These are phyloP conservation scores for Trypanosoma avium DNA, from an alignment of 208 protist genomes.

Conservation along the genomic window DNA sequence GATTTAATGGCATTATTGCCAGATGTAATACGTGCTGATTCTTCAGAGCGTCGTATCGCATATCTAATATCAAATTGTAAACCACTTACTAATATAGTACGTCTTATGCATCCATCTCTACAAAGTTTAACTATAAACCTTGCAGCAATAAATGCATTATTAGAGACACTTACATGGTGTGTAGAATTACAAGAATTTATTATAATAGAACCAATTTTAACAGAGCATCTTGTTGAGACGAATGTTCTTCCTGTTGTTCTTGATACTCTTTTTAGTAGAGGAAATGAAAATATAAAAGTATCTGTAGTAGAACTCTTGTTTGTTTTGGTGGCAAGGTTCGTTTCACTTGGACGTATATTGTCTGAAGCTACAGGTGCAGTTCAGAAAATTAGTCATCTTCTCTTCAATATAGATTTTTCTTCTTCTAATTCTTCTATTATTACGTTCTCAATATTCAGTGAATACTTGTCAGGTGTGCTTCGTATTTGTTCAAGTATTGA, in stretches of 20 bases:
- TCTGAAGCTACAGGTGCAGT: not conserved
- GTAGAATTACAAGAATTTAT: not conserved
- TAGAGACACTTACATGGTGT: conserved; percentile 12
- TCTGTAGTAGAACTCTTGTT: conserved; percentile 3
- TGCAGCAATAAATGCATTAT: conserved; percentile 2
- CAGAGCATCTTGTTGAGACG: conserved; percentile 1
- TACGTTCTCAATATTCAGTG: not conserved
- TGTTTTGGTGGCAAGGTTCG: conserved; percentile 7
- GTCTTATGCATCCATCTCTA: conserved; percentile 5
- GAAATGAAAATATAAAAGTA: conserved; percentile 1
- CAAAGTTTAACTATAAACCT: conserved; percentile 9
- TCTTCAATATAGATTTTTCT: not conserved
- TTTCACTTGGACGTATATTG: not conserved
- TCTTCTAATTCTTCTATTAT: no score
- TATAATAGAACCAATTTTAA: not conserved
- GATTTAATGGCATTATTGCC: conserved; percentile 17
- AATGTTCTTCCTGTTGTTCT: not conserved
- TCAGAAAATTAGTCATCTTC: not conserved
- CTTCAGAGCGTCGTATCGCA: not conserved
- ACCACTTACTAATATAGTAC: not conserved
- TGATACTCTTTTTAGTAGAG: conserved; percentile 1
- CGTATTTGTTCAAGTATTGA: not conserved
- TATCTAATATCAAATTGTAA: conserved; percentile 6
- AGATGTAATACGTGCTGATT: conserved; percentile 9
- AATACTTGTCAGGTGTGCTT: conserved; percentile 19